phyloP scores from a whole-genome alignment of 2,329 filamentous ascomycete species.

The Aspergillus thermomutatus region DNA sequence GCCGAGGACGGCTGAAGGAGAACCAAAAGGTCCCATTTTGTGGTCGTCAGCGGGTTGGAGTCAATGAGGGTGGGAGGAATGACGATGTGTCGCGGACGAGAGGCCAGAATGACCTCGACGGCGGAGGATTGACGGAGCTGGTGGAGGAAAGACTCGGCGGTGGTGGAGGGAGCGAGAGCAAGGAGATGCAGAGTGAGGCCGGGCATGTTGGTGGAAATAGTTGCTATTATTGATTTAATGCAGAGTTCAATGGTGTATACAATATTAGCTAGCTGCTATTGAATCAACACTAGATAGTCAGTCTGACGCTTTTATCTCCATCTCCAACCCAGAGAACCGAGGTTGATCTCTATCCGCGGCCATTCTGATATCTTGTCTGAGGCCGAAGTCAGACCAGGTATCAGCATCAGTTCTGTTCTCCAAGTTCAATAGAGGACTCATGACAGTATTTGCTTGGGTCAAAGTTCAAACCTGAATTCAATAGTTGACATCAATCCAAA shows the following conservation, averaged over 20 bases:
- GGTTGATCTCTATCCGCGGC: background rate
- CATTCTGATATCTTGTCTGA: background rate
- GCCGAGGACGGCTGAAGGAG: conserved; percentile 21
- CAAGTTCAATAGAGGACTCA: too few species aligned
- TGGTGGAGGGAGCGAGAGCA: conserved; percentile 20
- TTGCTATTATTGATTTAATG: too few species aligned
- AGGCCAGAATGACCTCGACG: conserved; percentile 31
- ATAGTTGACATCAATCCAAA: too few species aligned
- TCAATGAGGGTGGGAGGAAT: conserved; percentile 35
- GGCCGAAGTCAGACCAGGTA: too few species aligned
- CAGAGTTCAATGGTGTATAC: too few species aligned
- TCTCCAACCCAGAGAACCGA: background rate
- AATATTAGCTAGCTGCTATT: background rate
- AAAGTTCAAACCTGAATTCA: too few species aligned
- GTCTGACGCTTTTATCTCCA: background rate
- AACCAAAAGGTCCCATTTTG: conserved; percentile 35
- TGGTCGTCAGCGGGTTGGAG: conserved; percentile 21
- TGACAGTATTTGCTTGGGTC: too few species aligned
- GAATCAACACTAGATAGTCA: background rate
- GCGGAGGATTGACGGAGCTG: conserved; percentile 22
- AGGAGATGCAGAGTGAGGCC: conserved; percentile 35
- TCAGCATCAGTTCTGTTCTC: too few species aligned
- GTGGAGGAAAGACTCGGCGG: conserved; percentile 24
- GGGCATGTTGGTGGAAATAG: conserved; percentile 36
- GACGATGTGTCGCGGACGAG: conserved; percentile 34